Conservation (phyloP, 2,329 filamentous ascomycete species). For the Venturia nashicola region DNA sequence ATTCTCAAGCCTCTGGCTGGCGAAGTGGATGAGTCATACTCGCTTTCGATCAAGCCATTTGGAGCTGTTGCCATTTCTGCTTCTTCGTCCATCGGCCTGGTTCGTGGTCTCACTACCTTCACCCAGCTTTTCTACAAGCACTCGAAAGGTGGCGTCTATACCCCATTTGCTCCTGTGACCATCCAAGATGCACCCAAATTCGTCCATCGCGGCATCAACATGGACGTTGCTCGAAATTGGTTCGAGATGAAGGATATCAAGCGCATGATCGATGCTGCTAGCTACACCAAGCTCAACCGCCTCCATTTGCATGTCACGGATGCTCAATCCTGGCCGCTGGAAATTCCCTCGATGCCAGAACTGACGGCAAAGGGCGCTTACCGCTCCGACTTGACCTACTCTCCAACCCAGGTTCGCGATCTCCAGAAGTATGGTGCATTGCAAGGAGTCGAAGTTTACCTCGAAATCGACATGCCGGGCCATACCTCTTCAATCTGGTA, state of each 20-base stretch:
- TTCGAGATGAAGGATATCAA: slow-evolving; percentile 56
- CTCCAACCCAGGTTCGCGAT: slow-evolving; percentile 46
- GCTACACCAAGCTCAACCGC: slow-evolving; percentile 73
- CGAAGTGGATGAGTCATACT: slow-evolving; percentile 65
- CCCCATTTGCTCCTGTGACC: slow-evolving; percentile 53
- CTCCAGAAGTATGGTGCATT: slow-evolving; percentile 60
- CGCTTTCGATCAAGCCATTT: slow-evolving; percentile 43
- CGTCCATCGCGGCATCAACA: slow-evolving; percentile 63
- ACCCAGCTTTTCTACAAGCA: slow-evolving; percentile 69
- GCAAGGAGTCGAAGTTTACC: slow-evolving; percentile 57
- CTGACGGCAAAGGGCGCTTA: slow-evolving; percentile 66
- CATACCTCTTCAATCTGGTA: slow-evolving; percentile 59
- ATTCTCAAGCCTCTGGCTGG: slow-evolving; percentile 50
- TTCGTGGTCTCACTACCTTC: slow-evolving; percentile 65
- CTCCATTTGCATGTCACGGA: slow-evolving; percentile 75
- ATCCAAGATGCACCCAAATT: slow-evolving; percentile 67
- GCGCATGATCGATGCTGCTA: slow-evolving; percentile 61
- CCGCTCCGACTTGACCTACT: slow-evolving; percentile 53
- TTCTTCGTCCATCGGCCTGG: slow-evolving; percentile 53
- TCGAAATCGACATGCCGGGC: slow-evolving; percentile 73
- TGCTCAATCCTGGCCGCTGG: slow-evolving; percentile 74
- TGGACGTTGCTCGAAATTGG: slow-evolving; percentile 66
- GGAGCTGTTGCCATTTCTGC: slow-evolving; percentile 54
- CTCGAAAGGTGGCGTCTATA: slow-evolving; percentile 51
- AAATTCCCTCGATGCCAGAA: slow-evolving; percentile 62